Evolutionary conservation across 176 grass and related monocot species (phyloP), one percentile per base, ranked within the genome.

Genomic region (Ensete ventricosum): DNA sequence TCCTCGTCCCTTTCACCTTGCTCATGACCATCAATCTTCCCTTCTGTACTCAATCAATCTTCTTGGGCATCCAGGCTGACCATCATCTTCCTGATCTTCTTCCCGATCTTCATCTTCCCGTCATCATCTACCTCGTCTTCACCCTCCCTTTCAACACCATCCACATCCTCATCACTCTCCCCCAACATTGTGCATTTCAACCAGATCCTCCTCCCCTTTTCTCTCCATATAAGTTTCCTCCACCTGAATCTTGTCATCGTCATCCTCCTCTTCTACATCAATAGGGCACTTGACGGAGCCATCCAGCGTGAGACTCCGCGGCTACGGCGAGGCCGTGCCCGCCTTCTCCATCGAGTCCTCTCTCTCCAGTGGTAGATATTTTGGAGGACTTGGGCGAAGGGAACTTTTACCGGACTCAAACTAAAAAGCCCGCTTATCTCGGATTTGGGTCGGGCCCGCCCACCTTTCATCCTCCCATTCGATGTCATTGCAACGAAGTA

Each of bases 11-110:
- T 88, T 81, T 97, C 93, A 13, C 93, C 93, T 14, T 86, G 90
- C 43, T 97, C 93, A 88, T 97, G 93, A 50, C 90, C 93, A 86
- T 97, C 93, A 19, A 97, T 97, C 79, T 92, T 87, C 71, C 81
- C 90, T 71, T 55, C 80, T 25, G 25, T 70, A 16, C 17, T 82
- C 27, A 68, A 68, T 75, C 6, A 87, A 71, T 77, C 90, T 83
- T 10, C 87, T 82, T 9, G 82, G 87, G 24, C 76, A 84, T 77
- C 81, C 73, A 17, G 80, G 87, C 74, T 85, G 82, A 34, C 69
- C 82, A 62, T 84, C 85, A 69, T 88, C 89, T 16, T 83, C 83
- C 52, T 79, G 83, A 54, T 87, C 89, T 16, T 86, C 89, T 9
- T 81, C 86, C 0, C 85, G 78, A 0, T 88, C 89, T 0, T 73